Evolutionary conservation across 1,284 basidiomycete genomes (phyloP).

Genomic region (Taiwanofungus camphoratus): DNA sequence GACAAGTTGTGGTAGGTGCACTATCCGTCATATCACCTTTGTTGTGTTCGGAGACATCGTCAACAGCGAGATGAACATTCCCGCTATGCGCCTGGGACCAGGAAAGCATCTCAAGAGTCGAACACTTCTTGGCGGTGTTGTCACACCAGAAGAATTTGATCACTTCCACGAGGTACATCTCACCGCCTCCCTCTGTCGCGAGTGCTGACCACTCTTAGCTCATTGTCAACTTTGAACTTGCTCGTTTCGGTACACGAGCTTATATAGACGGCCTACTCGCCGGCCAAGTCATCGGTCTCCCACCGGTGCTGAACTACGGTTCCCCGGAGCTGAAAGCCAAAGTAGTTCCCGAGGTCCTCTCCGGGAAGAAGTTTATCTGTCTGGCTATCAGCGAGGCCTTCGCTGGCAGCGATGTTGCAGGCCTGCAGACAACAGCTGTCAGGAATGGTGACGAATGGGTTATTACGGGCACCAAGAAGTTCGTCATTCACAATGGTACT

Average conservation of each 20-base stretch:
- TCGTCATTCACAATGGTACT: too few relatives aligned
- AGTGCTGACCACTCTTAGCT: conserved; percentile 37
- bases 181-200: not conserved
- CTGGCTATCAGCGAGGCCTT: conserved; percentile 77
- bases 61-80: conserved; percentile 63
- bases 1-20: conserved; percentile 60
- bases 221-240: conserved; percentile 84
- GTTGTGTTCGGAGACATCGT: too few relatives aligned
- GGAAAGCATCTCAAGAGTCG: conserved; percentile 87
- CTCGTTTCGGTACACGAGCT: conserved; percentile 77
- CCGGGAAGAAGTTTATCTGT: conserved; percentile 77
- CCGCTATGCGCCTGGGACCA: conserved; percentile 91
- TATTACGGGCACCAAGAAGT: conserved; percentile 87
- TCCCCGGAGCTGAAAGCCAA: conserved; percentile 68
- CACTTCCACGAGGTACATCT: conserved; percentile 66
- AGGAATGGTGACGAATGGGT: conserved; percentile 82
- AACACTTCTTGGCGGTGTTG: conserved; percentile 74
- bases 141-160: conserved; percentile 88
- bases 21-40: not conserved
- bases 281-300: conserved; percentile 80
- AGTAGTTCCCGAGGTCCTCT: conserved; percentile 61
- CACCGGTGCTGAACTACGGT: conserved; percentile 85
- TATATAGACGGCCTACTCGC: conserved; percentile 81
- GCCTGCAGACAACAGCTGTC: conserved; percentile 79
- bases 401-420: conserved; percentile 90